These are phyloP conservation scores for Eucalyptus erythrocorys DNA, from an alignment of 345 rosid genomes.

Conservation along the genomic window DNA sequence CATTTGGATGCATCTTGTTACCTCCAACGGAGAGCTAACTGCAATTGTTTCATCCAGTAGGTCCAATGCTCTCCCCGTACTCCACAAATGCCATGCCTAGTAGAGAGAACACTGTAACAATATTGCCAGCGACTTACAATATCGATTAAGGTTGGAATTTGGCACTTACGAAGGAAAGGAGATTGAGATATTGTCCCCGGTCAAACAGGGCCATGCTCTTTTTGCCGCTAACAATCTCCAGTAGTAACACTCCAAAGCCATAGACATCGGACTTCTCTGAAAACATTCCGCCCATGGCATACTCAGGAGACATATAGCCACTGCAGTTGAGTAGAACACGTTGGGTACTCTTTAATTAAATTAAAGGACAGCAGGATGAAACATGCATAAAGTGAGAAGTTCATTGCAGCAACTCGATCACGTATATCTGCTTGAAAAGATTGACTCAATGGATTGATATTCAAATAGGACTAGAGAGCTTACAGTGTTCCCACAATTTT, in stretches of 20 bases:
- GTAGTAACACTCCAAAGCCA: conserved; percentile 4
- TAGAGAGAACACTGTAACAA: background rate
- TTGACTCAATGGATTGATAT: background rate
- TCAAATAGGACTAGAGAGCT: background rate
- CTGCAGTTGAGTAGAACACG: background rate
- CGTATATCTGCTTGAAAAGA: no score
- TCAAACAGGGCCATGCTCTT: background rate
- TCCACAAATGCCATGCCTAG: background rate
- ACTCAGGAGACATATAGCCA: conserved; percentile 9
- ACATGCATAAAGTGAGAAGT: background rate
- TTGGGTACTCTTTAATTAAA: background rate
- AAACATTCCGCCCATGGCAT: background rate
- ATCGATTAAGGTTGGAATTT: background rate
- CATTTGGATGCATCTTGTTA: background rate
- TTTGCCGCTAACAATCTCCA: conserved; percentile 6
- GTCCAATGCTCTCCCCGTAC: background rate
- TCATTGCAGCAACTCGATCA: background rate
- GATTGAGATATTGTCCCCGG: background rate
- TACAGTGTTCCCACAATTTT: conserved; percentile 17
- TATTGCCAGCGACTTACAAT: background rate
- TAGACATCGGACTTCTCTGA: background rate
- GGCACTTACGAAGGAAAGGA: background rate
- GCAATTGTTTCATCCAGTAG: background rate
- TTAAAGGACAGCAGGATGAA: background rate
- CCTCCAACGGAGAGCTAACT: background rate